These are phyloP conservation scores for Yamadazyma jaroonii DNA, from an alignment of 1,139 yeast species.

Conservation along the genomic window DNA sequence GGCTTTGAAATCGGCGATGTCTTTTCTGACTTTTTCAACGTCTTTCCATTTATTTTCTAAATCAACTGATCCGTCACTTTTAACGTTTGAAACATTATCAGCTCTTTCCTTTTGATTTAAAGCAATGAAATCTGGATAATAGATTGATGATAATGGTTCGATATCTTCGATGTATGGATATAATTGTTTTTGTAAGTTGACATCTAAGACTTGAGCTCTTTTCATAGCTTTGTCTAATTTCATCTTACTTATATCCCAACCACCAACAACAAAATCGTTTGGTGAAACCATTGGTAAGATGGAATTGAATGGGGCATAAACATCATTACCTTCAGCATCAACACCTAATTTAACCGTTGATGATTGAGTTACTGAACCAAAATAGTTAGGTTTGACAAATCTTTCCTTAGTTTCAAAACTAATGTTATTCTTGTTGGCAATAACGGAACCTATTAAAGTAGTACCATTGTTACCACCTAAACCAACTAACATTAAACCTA, in stretches of 20 bases:
- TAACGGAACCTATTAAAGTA: slow-evolving; percentile 78
- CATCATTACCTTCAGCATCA: slow-evolving; percentile 77
- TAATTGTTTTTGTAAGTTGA: slow-evolving; percentile 77
- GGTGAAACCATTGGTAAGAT: slow-evolving; percentile 87
- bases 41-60: slow-evolving; percentile 81
- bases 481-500: slow-evolving; percentile 90
- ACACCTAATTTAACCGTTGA: slow-evolving; percentile 89
- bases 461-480: slow-evolving; percentile 97
- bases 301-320: slow-evolving; percentile 89
- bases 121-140: slow-evolving; percentile 96
- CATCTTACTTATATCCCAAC: slow-evolving; percentile 87
- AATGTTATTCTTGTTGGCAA: slow-evolving; percentile 80
- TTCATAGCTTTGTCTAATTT: slow-evolving; percentile 76
- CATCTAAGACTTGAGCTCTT: slow-evolving; percentile 85
- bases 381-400: slow-evolving; percentile 77
- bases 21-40: slow-evolving; percentile 81
- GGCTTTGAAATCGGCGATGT: slow-evolving; percentile 75
- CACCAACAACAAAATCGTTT: slow-evolving; percentile 85
- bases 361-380: slow-evolving; percentile 94
- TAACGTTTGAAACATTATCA: slow-evolving; percentile 72
- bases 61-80: slow-evolving; percentile 45
- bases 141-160: slow-evolving; percentile 78
- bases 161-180: slow-evolving; percentile 60
- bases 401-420: slow-evolving; percentile 84
- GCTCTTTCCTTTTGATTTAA: slow-evolving; percentile 93